Base-by-base conservation (phyloP, 805 yeast genomes). In the Candida orba region DNA sequence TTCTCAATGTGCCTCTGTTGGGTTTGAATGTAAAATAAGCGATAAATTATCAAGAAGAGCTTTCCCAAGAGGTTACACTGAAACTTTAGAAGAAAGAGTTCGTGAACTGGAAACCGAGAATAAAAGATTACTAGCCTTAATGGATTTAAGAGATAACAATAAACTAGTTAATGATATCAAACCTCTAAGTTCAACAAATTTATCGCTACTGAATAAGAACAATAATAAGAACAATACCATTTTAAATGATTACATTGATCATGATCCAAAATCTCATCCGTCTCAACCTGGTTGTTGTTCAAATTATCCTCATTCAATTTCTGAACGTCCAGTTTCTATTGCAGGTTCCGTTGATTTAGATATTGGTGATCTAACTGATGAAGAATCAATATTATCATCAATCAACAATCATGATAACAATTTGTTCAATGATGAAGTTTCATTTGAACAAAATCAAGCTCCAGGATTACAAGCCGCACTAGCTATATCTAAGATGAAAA, bases 41-140 rank as follows among this genome's bases (percentile, higher is more conserved):
- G 96, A 89, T 58, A 82, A 83, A 52, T 68, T 89, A n/a, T 76
- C 90, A 1, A 72, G 96, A 45, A 70, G 90, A 49, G 91, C 95
- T 0, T 89, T 82, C 56, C 96, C 96, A 0, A 73, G 95, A 58
- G 96, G 96, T 0, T 89, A 89, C 56, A 89, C 96, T 0, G 96
- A 89, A 63, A 81, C 89, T 3, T 62, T 89, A 42, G 97, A 89
- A 59, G 95, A 87, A 56, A 69, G 95, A 40, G 81, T 89, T n/a
- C 69, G 96, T 40, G 93, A 84, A 57, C 69, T 90, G 20, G 95
- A 88, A 60, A 76, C 82, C 4, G 95, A 88, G 55, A 87, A 86
- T 59, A 76, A 78, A 50, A 74, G 84, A 54, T 63, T 89, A 24
- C 69, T 75, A 30, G 84, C 85, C 9, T 58, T 83, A 38, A 56